These are phyloP conservation scores for Eimeria tenella DNA, from an alignment of 169 alveolate genomes.

Conservation along the genomic window DNA sequence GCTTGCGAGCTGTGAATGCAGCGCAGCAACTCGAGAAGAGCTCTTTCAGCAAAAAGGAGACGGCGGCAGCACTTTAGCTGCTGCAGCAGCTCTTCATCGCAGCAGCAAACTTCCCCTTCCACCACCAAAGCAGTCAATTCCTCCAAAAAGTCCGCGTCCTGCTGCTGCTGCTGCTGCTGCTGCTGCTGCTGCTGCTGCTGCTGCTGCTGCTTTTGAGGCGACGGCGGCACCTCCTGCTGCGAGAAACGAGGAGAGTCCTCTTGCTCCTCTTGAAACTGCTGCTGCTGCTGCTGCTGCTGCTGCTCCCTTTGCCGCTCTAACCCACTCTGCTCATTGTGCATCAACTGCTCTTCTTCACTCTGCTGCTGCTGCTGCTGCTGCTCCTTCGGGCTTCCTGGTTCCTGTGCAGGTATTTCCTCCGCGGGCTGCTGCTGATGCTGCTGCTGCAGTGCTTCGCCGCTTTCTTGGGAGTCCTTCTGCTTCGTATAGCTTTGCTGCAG, in stretches of 20 bases:
- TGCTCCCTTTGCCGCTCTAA: not conserved
- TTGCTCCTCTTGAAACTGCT: not conserved
- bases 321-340: not conserved
- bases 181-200: conserved; percentile 34
- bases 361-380: conserved; percentile 15
- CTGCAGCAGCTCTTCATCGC: not conserved
- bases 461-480: no score
- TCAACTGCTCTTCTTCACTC: not conserved
- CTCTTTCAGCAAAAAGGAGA: not conserved
- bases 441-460: not conserved
- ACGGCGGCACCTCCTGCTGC: not conserved
- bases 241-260: not conserved
- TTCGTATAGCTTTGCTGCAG: no score
- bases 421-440: not conserved
- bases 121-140: not conserved
- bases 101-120: not conserved
- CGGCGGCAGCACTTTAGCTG: conserved; percentile 33
- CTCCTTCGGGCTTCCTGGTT: not conserved
- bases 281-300: conserved; percentile 38
- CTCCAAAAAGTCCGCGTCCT: not conserved
- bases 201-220: not conserved
- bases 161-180: conserved; percentile 16
- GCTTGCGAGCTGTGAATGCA: not conserved
- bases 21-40: not conserved
- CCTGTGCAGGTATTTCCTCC: not conserved